These are phyloP conservation scores for Irineochytrium annulatum DNA, from an alignment of 192 early-diverging fungal species.

Conservation along the genomic window DNA sequence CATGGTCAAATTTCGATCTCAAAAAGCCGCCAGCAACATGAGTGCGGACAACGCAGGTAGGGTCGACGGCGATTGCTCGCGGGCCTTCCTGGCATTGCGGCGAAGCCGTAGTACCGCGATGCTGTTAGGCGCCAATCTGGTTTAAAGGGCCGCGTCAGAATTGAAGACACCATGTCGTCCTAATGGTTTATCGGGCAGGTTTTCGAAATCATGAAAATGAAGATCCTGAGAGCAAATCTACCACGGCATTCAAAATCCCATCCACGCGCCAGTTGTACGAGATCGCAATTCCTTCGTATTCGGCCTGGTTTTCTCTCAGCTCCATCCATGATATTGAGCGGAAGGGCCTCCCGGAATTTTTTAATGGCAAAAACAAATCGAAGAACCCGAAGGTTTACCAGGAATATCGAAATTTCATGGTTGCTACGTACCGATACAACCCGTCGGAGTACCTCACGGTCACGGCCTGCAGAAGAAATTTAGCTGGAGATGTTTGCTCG, in stretches of 20 bases:
- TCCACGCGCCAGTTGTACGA: constrained; percentile 34
- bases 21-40: too few relatives aligned
- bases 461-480: constrained; percentile 92
- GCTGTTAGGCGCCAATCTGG: too few relatives aligned
- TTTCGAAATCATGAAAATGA: constrained; percentile 15
- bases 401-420: constrained; percentile 95
- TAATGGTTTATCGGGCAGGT: constrained; percentile 26
- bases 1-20: too few relatives aligned
- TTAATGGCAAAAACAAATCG: constrained; percentile 84
- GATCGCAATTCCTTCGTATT: constrained; percentile 73
- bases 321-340: constrained; percentile 83
- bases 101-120: too few relatives aligned
- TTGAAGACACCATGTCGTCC: too few relatives aligned
- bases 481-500: constrained; percentile 97
- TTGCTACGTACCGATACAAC: constrained; percentile 94
- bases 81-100: too few relatives aligned
- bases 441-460: constrained; percentile 96
- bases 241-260: constrained; percentile 18
- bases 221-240: constrained; percentile 7
- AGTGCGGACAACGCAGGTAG: too few relatives aligned
- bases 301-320: constrained; percentile 86
- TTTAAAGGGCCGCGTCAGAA: too few relatives aligned
- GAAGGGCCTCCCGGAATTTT: constrained; percentile 92
- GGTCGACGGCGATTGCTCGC: too few relatives aligned
- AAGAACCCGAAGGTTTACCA: constrained; percentile 91